A percentile compares a stretch with the other conserved stretches of the same genome.
Evolutionary conservation across 345 rosid species (phyloP).

Genomic region (Eucalyptus leucophloia): DNA sequence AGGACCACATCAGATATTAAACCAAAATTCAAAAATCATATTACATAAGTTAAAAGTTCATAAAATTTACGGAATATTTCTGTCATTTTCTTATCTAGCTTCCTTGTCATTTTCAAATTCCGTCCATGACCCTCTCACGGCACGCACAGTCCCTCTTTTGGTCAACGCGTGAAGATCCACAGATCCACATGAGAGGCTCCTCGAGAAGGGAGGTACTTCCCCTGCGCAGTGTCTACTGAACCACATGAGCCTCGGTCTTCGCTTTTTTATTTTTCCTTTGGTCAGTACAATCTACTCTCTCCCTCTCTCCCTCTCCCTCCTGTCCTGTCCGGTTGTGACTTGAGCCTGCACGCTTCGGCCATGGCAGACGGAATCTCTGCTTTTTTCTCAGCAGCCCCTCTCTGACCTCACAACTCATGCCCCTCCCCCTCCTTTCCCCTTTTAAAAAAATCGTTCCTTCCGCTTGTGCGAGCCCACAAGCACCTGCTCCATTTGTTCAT

Average conservation of each 20-base stretch:
- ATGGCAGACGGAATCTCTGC: not conserved
- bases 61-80: no score
- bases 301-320: not conserved
- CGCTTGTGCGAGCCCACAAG: not conserved
- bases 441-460: not conserved
- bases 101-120: not conserved
- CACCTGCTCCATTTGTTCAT: not conserved
- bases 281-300: not conserved
- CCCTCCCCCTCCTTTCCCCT: not conserved
- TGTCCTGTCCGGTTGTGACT: not conserved
- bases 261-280: not conserved
- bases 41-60: no score
- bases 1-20: fast-evolving
- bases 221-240: not conserved
- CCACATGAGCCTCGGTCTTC: not conserved
- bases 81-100: not conserved
- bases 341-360: not conserved
- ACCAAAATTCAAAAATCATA: no score
- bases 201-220: not conserved
- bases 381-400: not conserved
- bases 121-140: not conserved
- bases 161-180: not conserved
- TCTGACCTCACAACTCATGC: not conserved
- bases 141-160: not conserved
- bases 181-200: not conserved